Base-by-base conservation (phyloP, 495 filamentous ascomycete genomes). In the Extremus antarcticus region DNA sequence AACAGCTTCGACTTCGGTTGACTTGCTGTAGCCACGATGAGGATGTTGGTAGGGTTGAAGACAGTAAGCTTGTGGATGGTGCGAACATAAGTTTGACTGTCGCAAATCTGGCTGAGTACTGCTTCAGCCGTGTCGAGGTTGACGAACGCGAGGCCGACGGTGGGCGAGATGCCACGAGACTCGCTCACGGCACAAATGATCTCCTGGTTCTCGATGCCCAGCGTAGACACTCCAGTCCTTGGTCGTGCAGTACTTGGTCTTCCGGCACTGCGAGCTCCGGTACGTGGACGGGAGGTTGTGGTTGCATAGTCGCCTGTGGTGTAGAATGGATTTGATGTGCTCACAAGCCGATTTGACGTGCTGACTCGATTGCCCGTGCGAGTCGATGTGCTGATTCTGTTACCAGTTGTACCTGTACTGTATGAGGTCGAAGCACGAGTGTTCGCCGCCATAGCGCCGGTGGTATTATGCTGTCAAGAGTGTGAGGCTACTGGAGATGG, bases 121-220 rank as follows among this genome's bases (percentile, higher is more conserved):
- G 84, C 85, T 67, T 92, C 86, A 54, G 79, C 84, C 11, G 86
- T 89, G 41, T 83, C 84, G 9, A 94, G 71, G 66, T 97, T 94
- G 62, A 98, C 73, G 57, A 91, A 88, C 16, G 92, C 87, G 48
- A 98, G 73, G 8, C 91, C 94, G 22, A 97, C 84, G n/a, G 81
- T 87, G 17, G 86, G 86, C 47, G 87, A 85, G 25, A 91, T 77
- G 13, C 89, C 88, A 39, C 86, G 84, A 48, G 85, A 88, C 69
- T 99, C 92, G 57, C 85, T 87, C 53, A 96, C 71, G n/a, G 92
- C 90, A 64, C 91, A 97, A 43, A 96, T 72, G 59, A 96, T 81
- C 49, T 85, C 79, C 62, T 94, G 86, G 43, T 71, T 70, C 17
- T 80, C 74, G 25, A 73, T 72, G 51, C 76, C 81, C 41, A 83